Conservation (phyloP, 805 yeast genomes). For the Cyberlindnera japonica region DNA sequence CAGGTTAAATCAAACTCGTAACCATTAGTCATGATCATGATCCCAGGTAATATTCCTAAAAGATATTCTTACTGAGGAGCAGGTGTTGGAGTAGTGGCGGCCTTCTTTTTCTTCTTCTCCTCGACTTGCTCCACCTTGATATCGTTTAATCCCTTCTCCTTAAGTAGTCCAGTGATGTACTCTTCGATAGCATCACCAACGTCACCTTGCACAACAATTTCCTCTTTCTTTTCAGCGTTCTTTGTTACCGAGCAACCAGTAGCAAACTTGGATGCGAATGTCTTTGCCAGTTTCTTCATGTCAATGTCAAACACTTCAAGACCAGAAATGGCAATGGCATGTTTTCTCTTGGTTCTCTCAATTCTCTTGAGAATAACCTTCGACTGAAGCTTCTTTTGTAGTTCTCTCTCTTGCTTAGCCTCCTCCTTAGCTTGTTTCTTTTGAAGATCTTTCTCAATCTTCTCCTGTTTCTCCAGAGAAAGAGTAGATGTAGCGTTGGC, state of each 20-base stretch:
- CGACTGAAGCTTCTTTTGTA: slow-evolving; percentile 71
- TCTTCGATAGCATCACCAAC: slow-evolving; percentile 87
- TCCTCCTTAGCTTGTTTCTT: slow-evolving; percentile 86
- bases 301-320: slow-evolving; percentile 86
- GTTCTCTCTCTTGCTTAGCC: slow-evolving; percentile 77
- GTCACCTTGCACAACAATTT: slow-evolving; percentile 90
- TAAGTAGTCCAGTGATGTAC: slow-evolving; percentile 63
- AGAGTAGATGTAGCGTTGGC: slow-evolving; percentile 57
- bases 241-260: slow-evolving; percentile 93
- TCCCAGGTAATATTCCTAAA: not conserved
- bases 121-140: slow-evolving; percentile 88
- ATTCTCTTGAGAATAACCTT: slow-evolving; percentile 82
- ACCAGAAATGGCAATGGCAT: slow-evolving; percentile 81
- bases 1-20: too few species aligned
- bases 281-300: slow-evolving; percentile 85
- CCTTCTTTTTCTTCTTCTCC: slow-evolving; percentile 72
- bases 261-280: slow-evolving; percentile 91
- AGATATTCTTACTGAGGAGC: slow-evolving; percentile 6
- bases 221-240: slow-evolving; percentile 88
- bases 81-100: slow-evolving; percentile 13
- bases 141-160: slow-evolving; percentile 77
- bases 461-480: slow-evolving; percentile 74
- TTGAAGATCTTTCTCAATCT: slow-evolving; percentile 75
- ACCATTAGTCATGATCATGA: not conserved
- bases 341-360: slow-evolving; percentile 86